Evolutionary conservation across 768 basidiomycete species (phyloP), one percentile per base, ranked within the genome.

Genomic region (Hygrocybe coccinea): DNA sequence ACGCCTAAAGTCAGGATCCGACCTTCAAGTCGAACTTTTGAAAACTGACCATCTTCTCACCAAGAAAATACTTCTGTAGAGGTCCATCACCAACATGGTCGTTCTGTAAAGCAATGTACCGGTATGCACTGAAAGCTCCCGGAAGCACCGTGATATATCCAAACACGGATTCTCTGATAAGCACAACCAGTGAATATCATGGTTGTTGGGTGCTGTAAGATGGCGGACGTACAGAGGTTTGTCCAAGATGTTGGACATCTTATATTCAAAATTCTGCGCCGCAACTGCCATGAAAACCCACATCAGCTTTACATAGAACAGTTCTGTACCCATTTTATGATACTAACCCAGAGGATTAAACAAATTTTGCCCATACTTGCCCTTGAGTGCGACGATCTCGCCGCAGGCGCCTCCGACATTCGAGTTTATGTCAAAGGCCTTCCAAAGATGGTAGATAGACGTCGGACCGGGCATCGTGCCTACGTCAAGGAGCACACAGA

Each of bases 91-190:
- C 95, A 21, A 66, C 75, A 0, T 70, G 65, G 56, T 95, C 91
- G 64, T 97, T 97, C 73, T 93, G 89, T 52, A 97, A 68, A 9
- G 93, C 94, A 56, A 94, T 91, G 66, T 95, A 91, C 47, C 89
- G 74, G 67, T 93, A 95, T 2, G 93, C 94, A 56, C 87, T 91
- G 71, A 95, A 95, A 1, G 94, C 93, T 53, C 91, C 91, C 1
- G 92, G 92, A 1, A 98, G 71, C 25, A 99, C 95, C 0, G 91
- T 88, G 67, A 98, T 97, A 67, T 95, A 95, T 8, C 94, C 94
- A 66, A 95, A 94, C 34, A 94, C 80, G 0, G 83, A 85, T 63
- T 94, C 92, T 44, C 80, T 82, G 53, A 25, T 3, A 50, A 15
- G 19, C 15, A n/a, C 44, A 21, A 17, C 14, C 17, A n/a, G 24